Percentiles rank a stretch among this genome's conserved stretches.
phyloP scores from a whole-genome alignment of 805 yeast genomes.

The Candida hispaniensis region DNA sequence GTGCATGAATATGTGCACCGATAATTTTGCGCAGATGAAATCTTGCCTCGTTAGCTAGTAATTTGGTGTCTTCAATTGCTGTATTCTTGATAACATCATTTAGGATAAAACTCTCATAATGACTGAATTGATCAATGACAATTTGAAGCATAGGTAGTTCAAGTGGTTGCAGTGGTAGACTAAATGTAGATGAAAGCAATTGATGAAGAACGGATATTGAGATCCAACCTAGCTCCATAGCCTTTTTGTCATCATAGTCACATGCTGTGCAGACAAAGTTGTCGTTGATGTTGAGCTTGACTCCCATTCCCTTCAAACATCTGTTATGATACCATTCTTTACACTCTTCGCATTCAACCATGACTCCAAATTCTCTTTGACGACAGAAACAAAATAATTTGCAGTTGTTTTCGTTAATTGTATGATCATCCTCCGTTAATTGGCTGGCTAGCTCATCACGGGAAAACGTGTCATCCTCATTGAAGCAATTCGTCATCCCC shows the following conservation, averaged over 20 bases:
- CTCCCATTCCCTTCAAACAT: conserved; percentile 44
- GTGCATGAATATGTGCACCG: too few species aligned
- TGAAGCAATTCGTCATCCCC: too few species aligned
- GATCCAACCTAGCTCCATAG: too few species aligned
- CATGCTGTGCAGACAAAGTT: conserved; percentile 48
- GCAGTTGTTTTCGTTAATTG: conserved; percentile 25
- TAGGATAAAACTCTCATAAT: conserved; percentile 39
- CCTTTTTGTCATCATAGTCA: conserved; percentile 33
- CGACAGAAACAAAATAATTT: conserved; percentile 38
- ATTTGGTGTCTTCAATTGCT: conserved; percentile 13
- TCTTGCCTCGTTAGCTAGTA: conserved; percentile 6
- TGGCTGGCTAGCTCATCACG: conserved; percentile 42
- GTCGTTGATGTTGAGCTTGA: conserved; percentile 27
- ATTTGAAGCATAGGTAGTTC: conserved; percentile 26
- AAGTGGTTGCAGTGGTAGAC: conserved; percentile 29
- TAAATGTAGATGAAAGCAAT: conserved; percentile 26
- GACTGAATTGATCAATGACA: conserved; percentile 24
- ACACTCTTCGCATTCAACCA: conserved; percentile 83
- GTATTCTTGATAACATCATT: conserved; percentile 43
- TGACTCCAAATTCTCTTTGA: conserved; percentile 67
- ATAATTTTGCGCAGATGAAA: conserved; percentile 2
- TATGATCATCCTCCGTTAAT: conserved; percentile 56
- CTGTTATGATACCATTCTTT: conserved; percentile 90
- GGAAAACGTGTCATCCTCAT: conserved; percentile 18
- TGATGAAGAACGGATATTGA: conserved; percentile 28